A percentile compares a stretch with the other conserved stretches of the same genome.
These are phyloP conservation scores for Cordyceps pruinosa DNA, from an alignment of 2,329 filamentous ascomycete species.

Conservation along the genomic window DNA sequence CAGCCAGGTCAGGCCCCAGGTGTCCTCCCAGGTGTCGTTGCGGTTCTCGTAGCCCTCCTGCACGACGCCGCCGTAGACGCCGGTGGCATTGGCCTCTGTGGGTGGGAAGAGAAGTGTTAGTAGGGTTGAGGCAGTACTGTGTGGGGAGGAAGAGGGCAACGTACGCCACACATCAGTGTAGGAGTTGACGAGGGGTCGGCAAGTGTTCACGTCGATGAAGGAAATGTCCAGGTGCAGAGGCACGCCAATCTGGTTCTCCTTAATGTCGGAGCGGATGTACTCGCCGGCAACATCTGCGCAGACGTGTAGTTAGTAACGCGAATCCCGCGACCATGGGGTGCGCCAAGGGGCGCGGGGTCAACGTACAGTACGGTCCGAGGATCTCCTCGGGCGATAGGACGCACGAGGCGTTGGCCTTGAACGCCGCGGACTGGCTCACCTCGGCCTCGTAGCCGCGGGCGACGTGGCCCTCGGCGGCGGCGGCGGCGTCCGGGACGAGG, in stretches of 20 bases:
- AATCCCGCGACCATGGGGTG: background rate
- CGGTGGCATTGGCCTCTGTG: constrained; percentile 11
- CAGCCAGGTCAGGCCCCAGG: constrained; percentile 27
- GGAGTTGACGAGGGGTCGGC: constrained; percentile 32
- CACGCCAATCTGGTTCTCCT: constrained; percentile 34
- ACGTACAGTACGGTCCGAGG: constrained; percentile 40
- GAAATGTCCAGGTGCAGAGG: constrained; percentile 37
- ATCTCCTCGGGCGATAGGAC: constrained; percentile 40
- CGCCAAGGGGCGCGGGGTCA: no score
- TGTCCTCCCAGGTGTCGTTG: constrained; percentile 2
- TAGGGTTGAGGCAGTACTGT: background rate
- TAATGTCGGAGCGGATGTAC: constrained; percentile 34
- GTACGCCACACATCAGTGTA: constrained; percentile 37
- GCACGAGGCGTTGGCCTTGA: constrained; percentile 34
- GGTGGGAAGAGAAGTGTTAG: background rate
- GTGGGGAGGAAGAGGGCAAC: background rate
- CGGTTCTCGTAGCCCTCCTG: constrained; percentile 8
- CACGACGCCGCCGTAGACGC: constrained; percentile 13
- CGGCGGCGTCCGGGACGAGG: constrained; percentile 13
- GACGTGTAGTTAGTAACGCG: background rate
- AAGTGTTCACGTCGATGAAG: constrained; percentile 39
- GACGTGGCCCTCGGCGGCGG: background rate
- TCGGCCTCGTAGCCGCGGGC: constrained; percentile 22
- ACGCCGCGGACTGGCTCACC: constrained; percentile 25
- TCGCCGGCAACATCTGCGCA: constrained; percentile 32